Conservation (phyloP, 2,329 filamentous ascomycete species). For the Alternaria ventricosa region DNA sequence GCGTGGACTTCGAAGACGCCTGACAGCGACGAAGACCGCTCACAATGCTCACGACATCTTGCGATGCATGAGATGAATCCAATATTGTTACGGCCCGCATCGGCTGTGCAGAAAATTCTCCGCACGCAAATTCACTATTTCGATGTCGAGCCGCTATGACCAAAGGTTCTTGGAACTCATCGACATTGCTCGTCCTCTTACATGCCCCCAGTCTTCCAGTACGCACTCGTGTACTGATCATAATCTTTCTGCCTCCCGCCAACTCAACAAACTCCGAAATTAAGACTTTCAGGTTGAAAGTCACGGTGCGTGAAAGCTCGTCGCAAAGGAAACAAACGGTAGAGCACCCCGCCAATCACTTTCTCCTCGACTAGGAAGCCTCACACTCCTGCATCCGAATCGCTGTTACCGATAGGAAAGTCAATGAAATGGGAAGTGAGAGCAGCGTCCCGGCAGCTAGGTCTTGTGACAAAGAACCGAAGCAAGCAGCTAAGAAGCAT, state of each 20-base stretch:
- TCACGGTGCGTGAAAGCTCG: not conserved
- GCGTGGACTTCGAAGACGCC: not conserved
- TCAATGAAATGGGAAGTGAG: not conserved
- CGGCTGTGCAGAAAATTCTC: not conserved
- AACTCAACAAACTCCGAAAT: too few species aligned
- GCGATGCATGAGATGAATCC: not conserved
- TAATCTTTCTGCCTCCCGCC: not conserved
- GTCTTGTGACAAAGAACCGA: not conserved
- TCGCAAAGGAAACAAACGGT: not conserved
- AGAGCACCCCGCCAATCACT: not conserved
- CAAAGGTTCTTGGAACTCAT: fast-evolving
- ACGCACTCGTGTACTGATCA: not conserved
- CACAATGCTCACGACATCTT: not conserved
- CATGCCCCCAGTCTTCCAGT: not conserved
- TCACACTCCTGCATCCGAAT: not conserved
- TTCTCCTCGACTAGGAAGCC: not conserved
- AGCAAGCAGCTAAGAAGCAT: not conserved
- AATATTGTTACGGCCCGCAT: not conserved
- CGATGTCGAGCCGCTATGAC: not conserved
- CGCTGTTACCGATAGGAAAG: not conserved
- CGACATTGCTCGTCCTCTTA: not conserved
- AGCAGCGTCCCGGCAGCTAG: not conserved
- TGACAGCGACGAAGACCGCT: not conserved
- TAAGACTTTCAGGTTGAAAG: not conserved
- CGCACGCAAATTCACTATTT: not conserved